These are phyloP conservation scores for Sinapis alba DNA, from an alignment of 441 rosid species.

Conservation along the genomic window DNA sequence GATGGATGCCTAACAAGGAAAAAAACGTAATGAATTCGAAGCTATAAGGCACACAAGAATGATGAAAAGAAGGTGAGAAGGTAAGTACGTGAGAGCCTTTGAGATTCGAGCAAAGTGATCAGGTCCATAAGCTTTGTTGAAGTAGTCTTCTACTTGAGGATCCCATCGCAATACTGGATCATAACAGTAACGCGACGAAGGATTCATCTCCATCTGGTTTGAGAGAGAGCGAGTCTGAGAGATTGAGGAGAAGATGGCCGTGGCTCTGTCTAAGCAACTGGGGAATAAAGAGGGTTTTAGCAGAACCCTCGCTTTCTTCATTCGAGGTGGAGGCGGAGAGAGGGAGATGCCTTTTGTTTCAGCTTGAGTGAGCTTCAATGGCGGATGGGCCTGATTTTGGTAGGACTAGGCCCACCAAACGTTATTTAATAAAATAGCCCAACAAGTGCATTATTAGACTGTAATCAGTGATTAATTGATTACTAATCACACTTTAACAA, in stretches of 20 bases:
- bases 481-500: not conserved
- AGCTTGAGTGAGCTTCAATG: slow-evolving; percentile 12
- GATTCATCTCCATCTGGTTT: slow-evolving; percentile 55
- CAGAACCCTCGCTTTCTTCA: slow-evolving; percentile 66
- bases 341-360: not conserved
- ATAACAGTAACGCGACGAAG: slow-evolving; percentile 74
- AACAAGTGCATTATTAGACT: no score
- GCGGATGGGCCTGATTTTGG: slow-evolving; percentile 21
- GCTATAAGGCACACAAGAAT: not conserved
- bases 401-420: not conserved
- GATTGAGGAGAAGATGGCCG: slow-evolving; percentile 29
- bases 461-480: not conserved
- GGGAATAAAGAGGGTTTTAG: slow-evolving; percentile 26
- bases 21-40: slow-evolving; percentile 13
- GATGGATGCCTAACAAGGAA: slow-evolving; percentile 70
- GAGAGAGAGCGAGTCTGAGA: slow-evolving; percentile 6
- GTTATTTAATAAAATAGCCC: not conserved
- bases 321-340: slow-evolving; percentile 40
- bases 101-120: slow-evolving; percentile 80
- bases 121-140: slow-evolving; percentile 78
- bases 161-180: slow-evolving; percentile 79
- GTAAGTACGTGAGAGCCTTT: slow-evolving; percentile 71
- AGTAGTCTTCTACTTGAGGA: slow-evolving; percentile 80
- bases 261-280: slow-evolving; percentile 36
- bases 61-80: not conserved